A percentile compares a stretch with the other conserved stretches of the same genome.
Conservation (phyloP, 768 basidiomycete species). For the Pluteus cervinus region DNA sequence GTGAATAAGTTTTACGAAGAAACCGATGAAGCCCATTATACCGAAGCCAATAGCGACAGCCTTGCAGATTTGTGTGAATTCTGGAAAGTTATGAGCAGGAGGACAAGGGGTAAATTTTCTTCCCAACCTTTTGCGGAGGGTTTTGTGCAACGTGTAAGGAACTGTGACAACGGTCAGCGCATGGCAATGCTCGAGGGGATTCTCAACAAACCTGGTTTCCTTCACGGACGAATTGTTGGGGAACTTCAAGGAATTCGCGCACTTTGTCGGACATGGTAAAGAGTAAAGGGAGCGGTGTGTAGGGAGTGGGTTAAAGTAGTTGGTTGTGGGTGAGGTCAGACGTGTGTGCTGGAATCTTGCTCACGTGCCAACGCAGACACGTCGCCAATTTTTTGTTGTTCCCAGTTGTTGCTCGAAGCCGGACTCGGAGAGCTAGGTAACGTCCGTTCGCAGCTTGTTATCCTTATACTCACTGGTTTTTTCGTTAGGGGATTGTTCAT, state of each 20-base stretch:
- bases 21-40: constrained; percentile 99
- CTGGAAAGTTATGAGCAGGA: constrained; percentile 34
- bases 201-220: constrained; percentile 75
- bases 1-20: constrained; percentile 97
- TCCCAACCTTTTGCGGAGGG: constrained; percentile 88
- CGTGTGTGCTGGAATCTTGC: constrained; percentile 6
- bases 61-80: constrained; percentile 91
- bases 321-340: not conserved
- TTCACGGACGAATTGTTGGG: constrained; percentile 88
- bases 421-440: too few species aligned
- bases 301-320: constrained; percentile 8
- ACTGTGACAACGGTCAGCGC: constrained; percentile 43
- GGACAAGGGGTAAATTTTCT: too few species aligned
- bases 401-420: too few species aligned
- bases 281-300: constrained; percentile 15
- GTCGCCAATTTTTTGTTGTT: constrained; percentile 18
- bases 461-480: constrained; percentile 11
- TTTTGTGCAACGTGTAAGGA: constrained; percentile 96
- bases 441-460: constrained; percentile 3
- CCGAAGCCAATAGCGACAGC: constrained; percentile 97
- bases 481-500: constrained; percentile 20
- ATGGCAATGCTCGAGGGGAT: not conserved
- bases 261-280: constrained; percentile 82
- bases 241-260: constrained; percentile 85
- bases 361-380: constrained; percentile 31